Evolutionary conservation across 1,284 basidiomycete genomes (phyloP), one percentile per base, ranked within the genome.

Genomic region (Cutaneotrichosporon curvatum): DNA sequence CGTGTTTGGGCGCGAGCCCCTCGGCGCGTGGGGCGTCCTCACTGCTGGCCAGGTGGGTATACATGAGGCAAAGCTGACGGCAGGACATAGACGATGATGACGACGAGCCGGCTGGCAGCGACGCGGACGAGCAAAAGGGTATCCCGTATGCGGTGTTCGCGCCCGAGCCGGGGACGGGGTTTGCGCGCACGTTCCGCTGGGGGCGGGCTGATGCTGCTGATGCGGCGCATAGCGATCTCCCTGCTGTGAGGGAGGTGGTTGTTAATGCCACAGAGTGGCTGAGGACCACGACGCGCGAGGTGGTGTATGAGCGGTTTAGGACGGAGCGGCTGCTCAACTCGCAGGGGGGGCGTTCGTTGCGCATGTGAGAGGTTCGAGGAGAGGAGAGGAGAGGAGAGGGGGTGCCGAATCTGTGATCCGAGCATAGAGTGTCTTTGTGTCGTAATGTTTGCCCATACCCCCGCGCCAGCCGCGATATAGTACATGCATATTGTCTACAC

Each of bases 271-370:
- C 47, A 3, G 41, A 67, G 56, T 47, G 51, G n/a, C 48, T 70
- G 44, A 48, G 58, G 23, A 55, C 41, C 7, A 51, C 40, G 1
- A 68, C 68, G 7, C 51, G 64, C 25, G 63, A 70, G 48, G 60
- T 62, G 34, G 55, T 68, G 47, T 70, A 69, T 43, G 68, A 70
- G 50, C 54, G 46, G 18, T 70, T 63, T 47, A 38, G 68, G 45
- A 70, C 67, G 2, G 68, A 70, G 44, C 52, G 52, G 34, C 50
- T 70, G 43, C 37, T 68, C 23, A 44, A 9, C 15, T 34, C 42
- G 23, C 42, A 35, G 9, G 35, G 35, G 18, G 40, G 18, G 31
- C 30, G 32, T 15, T 14, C 41, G 12, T 18, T 36, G 8, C n/a
- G 35, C 11, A 36, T 36, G 18, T 36, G 18, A 20, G 6, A n/a